Percentiles rank a stretch among this genome's conserved stretches.
Evolutionary conservation across 306 rosid genomes (phyloP).

Genomic region (Inga oerstediana): DNA sequence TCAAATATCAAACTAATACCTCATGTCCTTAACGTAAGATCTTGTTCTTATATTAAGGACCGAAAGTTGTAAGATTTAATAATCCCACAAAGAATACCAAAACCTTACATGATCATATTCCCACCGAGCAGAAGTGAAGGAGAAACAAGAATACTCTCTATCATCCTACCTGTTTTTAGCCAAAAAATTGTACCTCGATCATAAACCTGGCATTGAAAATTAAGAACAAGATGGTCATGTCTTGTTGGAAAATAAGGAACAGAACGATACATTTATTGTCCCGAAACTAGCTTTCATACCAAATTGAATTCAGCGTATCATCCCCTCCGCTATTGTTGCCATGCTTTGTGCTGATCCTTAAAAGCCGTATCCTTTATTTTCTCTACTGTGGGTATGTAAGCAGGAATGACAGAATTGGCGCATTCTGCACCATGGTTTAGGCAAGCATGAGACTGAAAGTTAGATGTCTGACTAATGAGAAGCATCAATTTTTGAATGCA

Average conservation of each 20-base stretch:
- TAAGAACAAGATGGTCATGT: constrained; percentile 1
- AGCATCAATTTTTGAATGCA: constrained; percentile 23
- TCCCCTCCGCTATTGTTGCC: constrained; percentile 97
- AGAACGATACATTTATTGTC: not conserved
- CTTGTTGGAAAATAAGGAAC: not conserved
- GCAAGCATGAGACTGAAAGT: constrained; percentile 27
- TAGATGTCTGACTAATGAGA: constrained; percentile 1
- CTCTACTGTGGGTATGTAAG: constrained; percentile 88
- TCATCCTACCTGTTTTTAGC: constrained; percentile 92
- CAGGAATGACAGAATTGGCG: constrained; percentile 91
- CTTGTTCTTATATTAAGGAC: too few relatives aligned
- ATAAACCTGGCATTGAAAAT: constrained; percentile 62
- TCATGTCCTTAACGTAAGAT: constrained; percentile 48
- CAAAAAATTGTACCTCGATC: constrained; percentile 98
- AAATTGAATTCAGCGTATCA: constrained; percentile 93
- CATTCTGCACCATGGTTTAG: constrained; percentile 66
- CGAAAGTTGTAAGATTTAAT: not conserved
- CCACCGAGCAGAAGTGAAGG: constrained; percentile 96
- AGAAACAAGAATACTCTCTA: constrained; percentile 97
- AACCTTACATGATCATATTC: constrained; percentile 88
- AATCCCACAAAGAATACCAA: constrained; percentile 13
- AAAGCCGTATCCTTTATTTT: constrained; percentile 81
- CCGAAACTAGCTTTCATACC: constrained; percentile 48
- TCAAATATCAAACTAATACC: constrained; percentile 31
- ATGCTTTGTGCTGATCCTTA: constrained; percentile 78